These are phyloP conservation scores for Circinella minor DNA, from an alignment of 371 early-diverging fungal genomes.

Conservation along the genomic window DNA sequence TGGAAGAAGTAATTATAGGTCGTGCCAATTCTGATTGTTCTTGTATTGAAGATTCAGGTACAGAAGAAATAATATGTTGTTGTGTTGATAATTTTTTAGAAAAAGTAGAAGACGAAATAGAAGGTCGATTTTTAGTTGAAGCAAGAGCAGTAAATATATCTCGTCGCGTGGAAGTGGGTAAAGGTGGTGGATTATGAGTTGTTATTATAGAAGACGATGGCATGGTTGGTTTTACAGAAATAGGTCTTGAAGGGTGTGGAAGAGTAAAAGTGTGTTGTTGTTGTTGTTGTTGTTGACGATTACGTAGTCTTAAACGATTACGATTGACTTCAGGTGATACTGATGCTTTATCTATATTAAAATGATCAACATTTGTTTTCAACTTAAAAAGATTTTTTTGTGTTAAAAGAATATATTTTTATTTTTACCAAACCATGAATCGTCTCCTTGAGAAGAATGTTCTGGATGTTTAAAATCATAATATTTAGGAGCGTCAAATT, in stretches of 20 bases:
- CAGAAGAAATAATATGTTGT: not conserved
- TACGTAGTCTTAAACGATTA: conserved; percentile 2
- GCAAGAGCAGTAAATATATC: conserved; percentile 7
- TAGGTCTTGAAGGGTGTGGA: not conserved
- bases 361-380: no score
- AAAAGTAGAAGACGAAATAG: no score
- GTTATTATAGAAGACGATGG: no score
- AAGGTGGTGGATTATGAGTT: no score
- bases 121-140: not conserved
- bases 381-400: no score
- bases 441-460: not conserved
- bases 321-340: not conserved
- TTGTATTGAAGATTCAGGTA: not conserved
- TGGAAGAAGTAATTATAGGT: not conserved
- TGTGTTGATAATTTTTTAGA: no score
- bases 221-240: not conserved
- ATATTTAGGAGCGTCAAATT: conserved; percentile 13
- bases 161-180: not conserved
- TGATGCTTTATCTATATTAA: not conserved
- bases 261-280: not conserved
- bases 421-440: conserved; percentile 10
- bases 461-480: conserved; percentile 11
- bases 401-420: not conserved
- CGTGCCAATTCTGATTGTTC: not conserved
- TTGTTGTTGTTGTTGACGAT: not conserved